phyloP scores from a whole-genome alignment of 2,329 filamentous ascomycete genomes.

The Claviceps spartinae region DNA sequence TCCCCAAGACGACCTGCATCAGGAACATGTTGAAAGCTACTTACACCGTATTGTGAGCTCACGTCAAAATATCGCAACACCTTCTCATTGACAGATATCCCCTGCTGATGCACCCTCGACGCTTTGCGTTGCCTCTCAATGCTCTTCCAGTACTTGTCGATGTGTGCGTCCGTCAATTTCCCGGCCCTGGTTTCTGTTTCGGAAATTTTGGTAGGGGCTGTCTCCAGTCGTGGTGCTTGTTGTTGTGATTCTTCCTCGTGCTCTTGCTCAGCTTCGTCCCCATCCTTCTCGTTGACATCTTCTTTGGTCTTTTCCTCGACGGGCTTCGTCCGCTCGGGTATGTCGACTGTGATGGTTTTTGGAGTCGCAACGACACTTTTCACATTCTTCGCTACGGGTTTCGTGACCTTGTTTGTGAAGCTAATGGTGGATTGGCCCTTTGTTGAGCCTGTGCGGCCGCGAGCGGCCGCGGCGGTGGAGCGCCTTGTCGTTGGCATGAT shows the following conservation, averaged over 20 bases:
- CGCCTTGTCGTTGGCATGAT: constrained; percentile 37
- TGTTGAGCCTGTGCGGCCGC: constrained; percentile 20
- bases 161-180: constrained; percentile 51
- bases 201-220: constrained; percentile 27
- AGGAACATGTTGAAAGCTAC: constrained; percentile 21
- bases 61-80: constrained; percentile 86
- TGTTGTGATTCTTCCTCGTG: constrained; percentile 12
- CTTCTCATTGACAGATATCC: constrained; percentile 63
- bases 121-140: constrained; percentile 58
- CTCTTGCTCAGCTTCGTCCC: constrained; percentile 13
- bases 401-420: constrained; percentile 45
- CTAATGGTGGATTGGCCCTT: constrained; percentile 42
- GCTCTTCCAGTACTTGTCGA: constrained; percentile 63
- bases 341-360: constrained; percentile 22
- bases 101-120: constrained; percentile 64
- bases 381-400: constrained; percentile 32
- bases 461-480: constrained; percentile 27
- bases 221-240: constrained; percentile 12
- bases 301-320: constrained; percentile 11
- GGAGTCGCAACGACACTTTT: constrained; percentile 27
- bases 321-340: constrained; percentile 11
- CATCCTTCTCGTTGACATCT: constrained; percentile 12
- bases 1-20: neutral
- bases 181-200: constrained; percentile 45
- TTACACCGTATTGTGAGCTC: constrained; percentile 79